Conservation (phyloP, 2,329 filamentous ascomycete genomes). For the Colletotrichum tropicale region DNA sequence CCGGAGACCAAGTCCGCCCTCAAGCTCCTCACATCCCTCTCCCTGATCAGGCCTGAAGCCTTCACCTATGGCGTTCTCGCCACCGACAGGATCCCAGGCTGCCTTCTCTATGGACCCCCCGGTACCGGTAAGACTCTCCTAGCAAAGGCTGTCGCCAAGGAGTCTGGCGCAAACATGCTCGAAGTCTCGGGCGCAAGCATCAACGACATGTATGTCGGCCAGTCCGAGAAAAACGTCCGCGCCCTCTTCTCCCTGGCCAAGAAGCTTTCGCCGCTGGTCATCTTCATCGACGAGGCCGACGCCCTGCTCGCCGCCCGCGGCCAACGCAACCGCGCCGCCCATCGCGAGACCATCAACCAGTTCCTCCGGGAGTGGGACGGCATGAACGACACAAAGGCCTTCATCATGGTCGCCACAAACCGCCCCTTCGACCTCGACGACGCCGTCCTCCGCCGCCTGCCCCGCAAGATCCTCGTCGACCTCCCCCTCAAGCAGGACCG, state of each 20-base stretch:
- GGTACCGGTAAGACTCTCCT: slow-evolving; percentile 78
- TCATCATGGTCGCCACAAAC: slow-evolving; percentile 98
- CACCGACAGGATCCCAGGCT: slow-evolving; percentile 87
- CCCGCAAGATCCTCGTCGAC: slow-evolving; percentile 75
- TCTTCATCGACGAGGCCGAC: slow-evolving; percentile 98
- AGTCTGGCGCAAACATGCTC: slow-evolving; percentile 74
- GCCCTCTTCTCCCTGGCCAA: slow-evolving; percentile 91
- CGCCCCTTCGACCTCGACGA: slow-evolving; percentile 94
- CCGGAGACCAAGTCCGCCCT: slow-evolving; percentile 84
- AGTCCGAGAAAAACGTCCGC: slow-evolving; percentile 94
- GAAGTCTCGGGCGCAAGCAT: slow-evolving; percentile 91
- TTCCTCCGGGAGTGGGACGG: slow-evolving; percentile 98
- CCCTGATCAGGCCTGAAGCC: slow-evolving; percentile 87
- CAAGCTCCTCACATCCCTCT: slow-evolving; percentile 86
- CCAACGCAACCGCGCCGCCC: slow-evolving; percentile 69
- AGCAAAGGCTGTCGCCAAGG: slow-evolving; percentile 72
- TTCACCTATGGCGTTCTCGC: slow-evolving; percentile 94
- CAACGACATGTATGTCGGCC: slow-evolving; percentile 95
- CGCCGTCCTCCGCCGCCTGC: slow-evolving; percentile 78
- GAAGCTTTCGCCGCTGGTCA: slow-evolving; percentile 88
- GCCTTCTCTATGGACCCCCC: slow-evolving; percentile 86
- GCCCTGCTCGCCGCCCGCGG: slow-evolving; percentile 84
- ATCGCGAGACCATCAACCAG: slow-evolving; percentile 93
- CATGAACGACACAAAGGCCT: slow-evolving; percentile 79
- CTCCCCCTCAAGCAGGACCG: slow-evolving; percentile 71